Percentiles rank a stretch among this genome's conserved stretches.
phyloP scores from a whole-genome alignment of 805 yeast species.

The Wickerhamiella occidentalis region DNA sequence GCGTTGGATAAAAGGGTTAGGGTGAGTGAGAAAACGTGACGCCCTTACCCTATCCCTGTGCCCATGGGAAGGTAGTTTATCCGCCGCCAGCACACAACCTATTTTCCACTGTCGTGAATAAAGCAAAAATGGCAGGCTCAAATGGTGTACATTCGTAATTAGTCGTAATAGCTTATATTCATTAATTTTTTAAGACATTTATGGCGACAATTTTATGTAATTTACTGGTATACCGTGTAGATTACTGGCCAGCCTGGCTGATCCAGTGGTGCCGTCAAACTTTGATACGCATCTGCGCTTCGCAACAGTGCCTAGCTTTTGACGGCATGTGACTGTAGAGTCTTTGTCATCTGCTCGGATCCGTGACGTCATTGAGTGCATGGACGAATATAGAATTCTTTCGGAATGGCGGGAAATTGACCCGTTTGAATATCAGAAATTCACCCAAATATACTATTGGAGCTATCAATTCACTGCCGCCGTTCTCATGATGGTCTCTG shows the following conservation, averaged over 20 bases:
- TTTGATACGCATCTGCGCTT: not conserved
- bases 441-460: no score
- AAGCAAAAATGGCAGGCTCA: no score
- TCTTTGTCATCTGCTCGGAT: not conserved
- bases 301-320: not conserved
- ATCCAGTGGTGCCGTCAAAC: not conserved
- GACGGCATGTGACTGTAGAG: not conserved
- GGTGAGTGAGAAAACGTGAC: not conserved
- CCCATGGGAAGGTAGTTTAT: not conserved
- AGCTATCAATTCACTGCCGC: not conserved
- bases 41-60: not conserved
- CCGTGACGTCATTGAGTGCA: conserved; percentile 3
- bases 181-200: no score
- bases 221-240: not conserved
- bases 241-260: not conserved
- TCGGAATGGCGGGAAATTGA: not conserved
- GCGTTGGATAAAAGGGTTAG: not conserved
- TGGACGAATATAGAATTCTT: not conserved
- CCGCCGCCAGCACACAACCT: not conserved
- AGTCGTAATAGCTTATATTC: no score
- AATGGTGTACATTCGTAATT: no score
- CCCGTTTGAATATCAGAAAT: not conserved
- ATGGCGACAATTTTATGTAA: no score
- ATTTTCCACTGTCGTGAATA: no score
- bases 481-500: not conserved